Conservation (phyloP, 495 filamentous ascomycete genomes). For the Rostrohypoxylon terebratum region DNA sequence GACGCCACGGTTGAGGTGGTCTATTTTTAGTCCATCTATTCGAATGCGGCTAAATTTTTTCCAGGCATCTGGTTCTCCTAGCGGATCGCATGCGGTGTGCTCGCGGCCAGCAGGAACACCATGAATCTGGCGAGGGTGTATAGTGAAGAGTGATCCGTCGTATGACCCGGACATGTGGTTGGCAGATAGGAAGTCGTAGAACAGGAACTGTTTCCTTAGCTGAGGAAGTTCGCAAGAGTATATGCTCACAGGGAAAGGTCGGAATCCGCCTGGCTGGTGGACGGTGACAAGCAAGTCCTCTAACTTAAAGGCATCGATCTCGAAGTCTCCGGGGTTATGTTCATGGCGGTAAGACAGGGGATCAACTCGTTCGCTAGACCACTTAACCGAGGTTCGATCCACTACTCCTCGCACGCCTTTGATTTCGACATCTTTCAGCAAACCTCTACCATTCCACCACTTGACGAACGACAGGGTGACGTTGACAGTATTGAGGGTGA, state of each 20-base stretch:
- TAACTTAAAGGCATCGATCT: conserved; percentile 95
- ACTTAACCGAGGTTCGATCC: conserved; percentile 84
- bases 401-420: conserved; percentile 97
- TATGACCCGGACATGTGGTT: conserved; percentile 96
- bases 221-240: conserved; percentile 95
- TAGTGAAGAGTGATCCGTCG: conserved; percentile 95
- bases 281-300: conserved; percentile 92
- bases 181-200: conserved; percentile 96
- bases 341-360: conserved; percentile 88
- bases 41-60: conserved; percentile 92
- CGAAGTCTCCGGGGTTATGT: conserved; percentile 93
- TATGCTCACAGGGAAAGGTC: conserved; percentile 93
- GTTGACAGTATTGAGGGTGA: conserved; percentile 94
- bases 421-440: conserved; percentile 91
- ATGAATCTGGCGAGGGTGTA: conserved; percentile 93
- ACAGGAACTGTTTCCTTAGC: conserved; percentile 93
- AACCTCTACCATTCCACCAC: conserved; percentile 97
- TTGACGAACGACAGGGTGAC: conserved; percentile 97
- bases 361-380: conserved; percentile 76
- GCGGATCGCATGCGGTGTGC: conserved; percentile 57
- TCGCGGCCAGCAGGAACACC: conserved; percentile 63
- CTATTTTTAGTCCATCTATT: conserved; percentile 93
- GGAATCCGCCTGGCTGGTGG: conserved; percentile 88
- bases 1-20: conserved; percentile 94
- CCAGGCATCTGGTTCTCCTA: conserved; percentile 73